phyloP scores from a whole-genome alignment of 495 filamentous ascomycete species.

The Aspergillus incahuasiensis region DNA sequence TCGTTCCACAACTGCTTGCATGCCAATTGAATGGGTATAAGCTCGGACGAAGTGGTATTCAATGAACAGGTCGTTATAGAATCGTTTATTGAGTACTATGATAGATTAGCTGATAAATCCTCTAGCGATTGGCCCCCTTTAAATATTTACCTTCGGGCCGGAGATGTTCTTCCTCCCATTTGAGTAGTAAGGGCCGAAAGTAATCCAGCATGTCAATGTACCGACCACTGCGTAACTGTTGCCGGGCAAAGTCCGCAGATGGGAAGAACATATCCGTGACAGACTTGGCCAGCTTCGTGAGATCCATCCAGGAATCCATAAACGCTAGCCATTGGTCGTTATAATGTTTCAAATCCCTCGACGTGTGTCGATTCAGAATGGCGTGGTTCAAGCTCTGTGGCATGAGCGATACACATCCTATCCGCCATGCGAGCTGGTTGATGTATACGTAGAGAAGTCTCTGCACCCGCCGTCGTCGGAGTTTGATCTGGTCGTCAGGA shows the following conservation, averaged over 20 bases:
- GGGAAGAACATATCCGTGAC: slow-evolving; percentile 53
- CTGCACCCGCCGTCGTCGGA: slow-evolving; percentile 41
- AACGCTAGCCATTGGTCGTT: slow-evolving; percentile 40
- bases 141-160: slow-evolving; percentile 31
- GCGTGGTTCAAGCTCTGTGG: slow-evolving; percentile 46
- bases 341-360: slow-evolving; percentile 24
- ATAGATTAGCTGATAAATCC: neutral
- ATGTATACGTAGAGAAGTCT: slow-evolving; percentile 50
- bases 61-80: slow-evolving; percentile 45
- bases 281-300: slow-evolving; percentile 49
- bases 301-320: slow-evolving; percentile 50
- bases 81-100: slow-evolving; percentile 39
- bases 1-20: slow-evolving; percentile 51
- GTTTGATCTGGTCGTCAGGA: slow-evolving; percentile 33
- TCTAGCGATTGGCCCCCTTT: slow-evolving; percentile 27
- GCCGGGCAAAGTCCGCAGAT: slow-evolving; percentile 46
- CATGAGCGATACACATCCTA: slow-evolving; percentile 50
- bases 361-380: slow-evolving; percentile 31
- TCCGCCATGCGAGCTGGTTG: slow-evolving; percentile 50
- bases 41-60: slow-evolving; percentile 53
- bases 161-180: slow-evolving; percentile 49
- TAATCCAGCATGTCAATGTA: slow-evolving; percentile 50
- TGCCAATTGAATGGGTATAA: slow-evolving; percentile 51
- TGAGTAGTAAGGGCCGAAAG: slow-evolving; percentile 45
- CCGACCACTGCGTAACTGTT: slow-evolving; percentile 48